Conservation (phyloP, 441 rosid species). For the Corymbia calophylla region DNA sequence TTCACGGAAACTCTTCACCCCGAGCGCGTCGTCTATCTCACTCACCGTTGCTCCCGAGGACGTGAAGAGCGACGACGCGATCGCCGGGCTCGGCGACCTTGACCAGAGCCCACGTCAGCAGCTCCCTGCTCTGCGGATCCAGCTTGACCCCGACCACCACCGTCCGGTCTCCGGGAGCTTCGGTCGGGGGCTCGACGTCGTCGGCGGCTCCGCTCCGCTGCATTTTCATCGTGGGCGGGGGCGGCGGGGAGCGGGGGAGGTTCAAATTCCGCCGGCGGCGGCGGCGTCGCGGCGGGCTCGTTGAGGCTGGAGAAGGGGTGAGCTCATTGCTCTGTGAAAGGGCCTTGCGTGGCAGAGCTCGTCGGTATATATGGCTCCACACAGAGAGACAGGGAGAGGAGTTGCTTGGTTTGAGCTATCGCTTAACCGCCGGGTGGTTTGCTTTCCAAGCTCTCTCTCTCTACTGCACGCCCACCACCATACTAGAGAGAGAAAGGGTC, state of each 20-base stretch:
- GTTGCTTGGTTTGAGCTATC: background rate
- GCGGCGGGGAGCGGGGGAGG: background rate
- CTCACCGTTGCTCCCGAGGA: constrained; percentile 42
- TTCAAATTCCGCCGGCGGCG: constrained; percentile 3
- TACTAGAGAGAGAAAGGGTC: constrained; percentile 11
- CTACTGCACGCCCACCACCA: constrained; percentile 7
- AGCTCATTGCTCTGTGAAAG: constrained; percentile 17
- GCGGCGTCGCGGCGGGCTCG: constrained; percentile 1
- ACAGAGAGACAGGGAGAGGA: background rate
- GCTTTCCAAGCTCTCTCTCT: constrained; percentile 34
- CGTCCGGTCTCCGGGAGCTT: constrained; percentile 29
- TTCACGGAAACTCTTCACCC: background rate
- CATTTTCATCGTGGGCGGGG: constrained; percentile 21
- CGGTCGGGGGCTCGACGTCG: constrained; percentile 8
- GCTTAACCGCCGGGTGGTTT: constrained; percentile 39
- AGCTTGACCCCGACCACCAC: constrained; percentile 65
- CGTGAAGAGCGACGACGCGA: constrained; percentile 59
- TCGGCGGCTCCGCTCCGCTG: constrained; percentile 12
- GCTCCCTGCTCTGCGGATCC: constrained; percentile 52
- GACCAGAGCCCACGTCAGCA: constrained; percentile 70
- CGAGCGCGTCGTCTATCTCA: background rate
- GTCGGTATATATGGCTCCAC: background rate
- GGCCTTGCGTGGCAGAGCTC: background rate
- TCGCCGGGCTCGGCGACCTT: constrained; percentile 73
- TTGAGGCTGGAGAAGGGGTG: background rate